These are phyloP conservation scores for Elsinoe fawcettii DNA, from an alignment of 2,329 filamentous ascomycete species.

Conservation along the genomic window DNA sequence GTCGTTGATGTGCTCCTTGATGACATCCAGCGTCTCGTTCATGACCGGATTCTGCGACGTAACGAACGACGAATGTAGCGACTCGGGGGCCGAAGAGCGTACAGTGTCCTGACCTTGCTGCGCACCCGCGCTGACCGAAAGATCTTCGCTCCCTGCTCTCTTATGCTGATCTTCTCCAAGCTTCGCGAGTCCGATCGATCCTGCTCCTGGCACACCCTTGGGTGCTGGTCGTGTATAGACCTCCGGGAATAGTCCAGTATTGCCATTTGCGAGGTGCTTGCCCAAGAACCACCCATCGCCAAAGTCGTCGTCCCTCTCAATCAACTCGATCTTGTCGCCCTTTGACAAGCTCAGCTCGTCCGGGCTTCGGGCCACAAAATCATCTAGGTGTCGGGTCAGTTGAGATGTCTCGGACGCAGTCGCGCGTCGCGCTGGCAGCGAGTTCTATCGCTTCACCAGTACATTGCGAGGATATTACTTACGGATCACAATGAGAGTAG, in stretches of 20 bases:
- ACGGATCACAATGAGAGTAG: constrained; percentile 60
- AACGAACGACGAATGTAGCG: constrained; percentile 9
- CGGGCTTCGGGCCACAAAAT: constrained; percentile 82
- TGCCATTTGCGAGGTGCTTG: constrained; percentile 63
- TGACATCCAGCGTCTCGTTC: constrained; percentile 90
- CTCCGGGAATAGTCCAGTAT: constrained; percentile 75
- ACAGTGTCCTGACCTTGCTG: neutral
- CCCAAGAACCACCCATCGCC: constrained; percentile 80
- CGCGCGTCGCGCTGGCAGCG: neutral
- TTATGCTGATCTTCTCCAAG: constrained; percentile 27
- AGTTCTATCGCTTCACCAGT: neutral
- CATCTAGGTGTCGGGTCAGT: constrained; percentile 51
- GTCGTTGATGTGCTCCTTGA: constrained; percentile 93
- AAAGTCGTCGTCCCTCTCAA: constrained; percentile 82
- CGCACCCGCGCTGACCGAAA: constrained; percentile 11
- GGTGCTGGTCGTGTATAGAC: constrained; percentile 34
- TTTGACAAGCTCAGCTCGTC: constrained; percentile 87
- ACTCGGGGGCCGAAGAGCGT: constrained; percentile 16
- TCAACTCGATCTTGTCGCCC: constrained; percentile 73
- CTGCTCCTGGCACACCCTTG: constrained; percentile 27
- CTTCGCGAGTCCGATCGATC: constrained; percentile 27
- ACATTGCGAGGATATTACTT: constrained; percentile 33
- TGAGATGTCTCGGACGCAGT: neutral
- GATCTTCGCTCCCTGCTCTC: constrained; percentile 7
- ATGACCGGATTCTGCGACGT: constrained; percentile 62